These are phyloP conservation scores for Microdochium trichocladiopsis DNA, from an alignment of 2,329 filamentous ascomycete genomes.

Conservation along the genomic window DNA sequence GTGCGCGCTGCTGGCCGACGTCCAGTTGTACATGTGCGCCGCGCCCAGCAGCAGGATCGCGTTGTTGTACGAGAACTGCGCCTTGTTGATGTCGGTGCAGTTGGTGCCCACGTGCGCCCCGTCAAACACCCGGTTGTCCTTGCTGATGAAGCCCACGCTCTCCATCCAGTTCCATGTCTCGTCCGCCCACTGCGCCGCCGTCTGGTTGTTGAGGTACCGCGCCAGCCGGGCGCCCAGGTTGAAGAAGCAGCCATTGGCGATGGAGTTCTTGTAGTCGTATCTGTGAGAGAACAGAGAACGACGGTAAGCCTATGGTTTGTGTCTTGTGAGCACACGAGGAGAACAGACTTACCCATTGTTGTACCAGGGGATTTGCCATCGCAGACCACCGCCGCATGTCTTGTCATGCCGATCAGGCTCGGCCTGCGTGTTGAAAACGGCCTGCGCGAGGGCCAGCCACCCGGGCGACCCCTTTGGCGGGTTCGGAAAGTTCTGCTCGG, in stretches of 20 bases:
- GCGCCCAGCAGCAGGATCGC: constrained; percentile 37
- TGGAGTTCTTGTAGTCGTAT: constrained; percentile 15
- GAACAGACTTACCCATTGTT: constrained; percentile 40
- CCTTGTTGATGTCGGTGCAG: constrained; percentile 35
- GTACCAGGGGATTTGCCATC: constrained; percentile 59
- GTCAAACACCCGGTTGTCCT: constrained; percentile 37
- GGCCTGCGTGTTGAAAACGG: constrained; percentile 57
- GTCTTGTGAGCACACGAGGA: too few relatives aligned
- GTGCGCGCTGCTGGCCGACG: background rate
- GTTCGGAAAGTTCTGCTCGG: constrained; percentile 53
- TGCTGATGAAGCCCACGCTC: constrained; percentile 33
- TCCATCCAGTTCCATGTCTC: constrained; percentile 48
- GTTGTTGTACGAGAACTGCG: constrained; percentile 45
- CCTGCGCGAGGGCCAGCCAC: constrained; percentile 59
- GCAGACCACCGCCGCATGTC: constrained; percentile 53
- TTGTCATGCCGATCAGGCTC: constrained; percentile 45
- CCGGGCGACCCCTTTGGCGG: constrained; percentile 38
- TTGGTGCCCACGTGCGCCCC: constrained; percentile 34
- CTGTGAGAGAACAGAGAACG: background rate
- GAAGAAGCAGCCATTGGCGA: constrained; percentile 41
- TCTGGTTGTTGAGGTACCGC: constrained; percentile 55
- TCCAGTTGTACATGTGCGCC: constrained; percentile 29
- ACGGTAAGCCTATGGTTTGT: too few relatives aligned
- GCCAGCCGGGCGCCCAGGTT: constrained; percentile 51
- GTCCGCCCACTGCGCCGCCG: constrained; percentile 54